Evolutionary conservation across 2,329 filamentous ascomycete species (phyloP).

Genomic region (Emericellopsis cladophorae): DNA sequence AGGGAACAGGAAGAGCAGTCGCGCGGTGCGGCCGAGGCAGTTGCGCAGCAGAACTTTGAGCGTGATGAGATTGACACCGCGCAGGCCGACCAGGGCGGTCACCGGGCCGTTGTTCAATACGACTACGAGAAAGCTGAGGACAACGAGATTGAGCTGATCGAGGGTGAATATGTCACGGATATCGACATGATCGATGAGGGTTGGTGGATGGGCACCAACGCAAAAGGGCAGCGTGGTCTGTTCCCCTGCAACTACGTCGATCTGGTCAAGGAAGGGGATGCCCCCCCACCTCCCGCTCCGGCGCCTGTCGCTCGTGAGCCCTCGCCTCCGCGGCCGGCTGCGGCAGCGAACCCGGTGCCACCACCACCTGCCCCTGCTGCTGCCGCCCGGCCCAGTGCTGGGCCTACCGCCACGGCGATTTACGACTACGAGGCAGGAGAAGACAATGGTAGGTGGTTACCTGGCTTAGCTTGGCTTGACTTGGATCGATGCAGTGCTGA

Average conservation of each 20-base stretch:
- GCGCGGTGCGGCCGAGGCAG: constrained; percentile 45
- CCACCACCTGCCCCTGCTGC: constrained; percentile 18
- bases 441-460: constrained; percentile 55
- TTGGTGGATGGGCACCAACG: constrained; percentile 97
- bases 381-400: constrained; percentile 24
- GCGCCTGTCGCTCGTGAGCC: constrained; percentile 8
- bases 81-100: constrained; percentile 43
- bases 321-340: constrained; percentile 16
- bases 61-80: constrained; percentile 20
- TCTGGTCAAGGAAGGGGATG: constrained; percentile 52
- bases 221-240: constrained; percentile 69
- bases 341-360: constrained; percentile 14
- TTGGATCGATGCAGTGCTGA: constrained; percentile 6
- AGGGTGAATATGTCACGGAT: constrained; percentile 78
- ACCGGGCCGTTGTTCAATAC: constrained; percentile 72
- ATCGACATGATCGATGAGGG: constrained; percentile 97
- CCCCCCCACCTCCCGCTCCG: constrained; percentile 17
- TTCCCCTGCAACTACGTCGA: constrained; percentile 98
- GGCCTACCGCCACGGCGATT: constrained; percentile 66
- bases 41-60: constrained; percentile 27
- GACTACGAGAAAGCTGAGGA: constrained; percentile 98
- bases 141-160: constrained; percentile 83
- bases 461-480: neutral
- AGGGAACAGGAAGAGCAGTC: constrained; percentile 44
- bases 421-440: constrained; percentile 98